Evolutionary conservation across 2,329 filamentous ascomycete species (phyloP).

Genomic region (Aspergillus luchuensis): DNA sequence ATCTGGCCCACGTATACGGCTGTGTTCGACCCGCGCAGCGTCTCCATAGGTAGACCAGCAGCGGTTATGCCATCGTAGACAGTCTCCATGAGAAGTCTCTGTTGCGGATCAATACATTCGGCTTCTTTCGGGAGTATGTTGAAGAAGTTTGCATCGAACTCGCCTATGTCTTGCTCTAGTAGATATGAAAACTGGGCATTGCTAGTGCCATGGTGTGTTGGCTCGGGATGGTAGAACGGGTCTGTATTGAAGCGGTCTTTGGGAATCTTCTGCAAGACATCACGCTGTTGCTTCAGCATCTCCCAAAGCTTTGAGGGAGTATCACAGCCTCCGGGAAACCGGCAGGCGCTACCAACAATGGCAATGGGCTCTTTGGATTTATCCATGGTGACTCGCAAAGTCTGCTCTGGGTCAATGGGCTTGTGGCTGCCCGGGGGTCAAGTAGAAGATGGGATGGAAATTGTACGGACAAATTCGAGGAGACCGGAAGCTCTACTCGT

Average conservation of each 20-base stretch:
- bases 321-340: conserved; percentile 13
- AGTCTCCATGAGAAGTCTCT: conserved; percentile 13
- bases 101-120: conserved; percentile 17
- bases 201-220: conserved; percentile 2
- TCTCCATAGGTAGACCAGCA: conserved; percentile 5
- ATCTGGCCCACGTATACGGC: conserved; percentile 14
- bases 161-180: neutral
- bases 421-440: neutral
- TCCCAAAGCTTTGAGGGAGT: conserved; percentile 15
- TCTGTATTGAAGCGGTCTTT: neutral
- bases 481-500: neutral
- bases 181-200: conserved; percentile 1
- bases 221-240: conserved; percentile 9
- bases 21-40: neutral
- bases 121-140: conserved; percentile 9
- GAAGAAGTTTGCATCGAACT: conserved; percentile 17
- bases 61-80: conserved; percentile 14
- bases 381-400: neutral
- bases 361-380: conserved; percentile 12
- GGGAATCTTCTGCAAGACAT: conserved; percentile 6
- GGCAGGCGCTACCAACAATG: conserved; percentile 15
- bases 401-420: neutral
- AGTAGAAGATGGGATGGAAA: neutral
- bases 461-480: neutral
- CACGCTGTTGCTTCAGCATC: conserved; percentile 3